These are phyloP conservation scores for Musa schizocarpa DNA, from an alignment of 176 grass and related monocot species.

Conservation along the genomic window DNA sequence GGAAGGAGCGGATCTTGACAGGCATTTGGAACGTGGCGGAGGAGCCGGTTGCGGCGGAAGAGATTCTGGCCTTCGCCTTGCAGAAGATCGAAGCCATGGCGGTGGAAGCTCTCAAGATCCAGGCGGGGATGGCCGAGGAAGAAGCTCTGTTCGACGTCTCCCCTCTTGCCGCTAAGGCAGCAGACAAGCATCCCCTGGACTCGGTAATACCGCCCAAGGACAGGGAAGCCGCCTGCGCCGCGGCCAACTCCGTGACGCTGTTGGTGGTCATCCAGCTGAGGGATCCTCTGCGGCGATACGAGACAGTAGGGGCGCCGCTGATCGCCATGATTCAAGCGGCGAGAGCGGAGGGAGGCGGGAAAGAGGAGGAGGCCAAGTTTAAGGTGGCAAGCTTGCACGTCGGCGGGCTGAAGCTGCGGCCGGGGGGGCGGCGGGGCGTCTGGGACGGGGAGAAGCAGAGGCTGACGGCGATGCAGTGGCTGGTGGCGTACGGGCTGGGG, in stretches of 20 bases:
- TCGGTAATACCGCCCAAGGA: slow-evolving; percentile 44
- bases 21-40: slow-evolving; percentile 69
- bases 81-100: slow-evolving; percentile 81
- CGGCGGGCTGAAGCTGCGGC: slow-evolving; percentile 44
- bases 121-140: slow-evolving; percentile 57
- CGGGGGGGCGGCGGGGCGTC: slow-evolving; percentile 32
- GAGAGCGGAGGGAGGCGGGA: neutral
- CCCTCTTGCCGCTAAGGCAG: slow-evolving; percentile 3
- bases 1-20: slow-evolving; percentile 59
- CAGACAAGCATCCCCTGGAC: slow-evolving; percentile 34
- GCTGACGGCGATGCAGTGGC: slow-evolving; percentile 89
- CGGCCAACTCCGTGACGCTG: slow-evolving; percentile 27
- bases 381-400: slow-evolving; percentile 70
- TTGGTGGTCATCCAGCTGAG: slow-evolving; percentile 64
- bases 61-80: slow-evolving; percentile 64
- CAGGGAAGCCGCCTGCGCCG: slow-evolving; percentile 28
- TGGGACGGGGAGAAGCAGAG: slow-evolving; percentile 85
- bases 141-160: slow-evolving; percentile 65
- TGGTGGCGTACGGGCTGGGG: slow-evolving; percentile 73
- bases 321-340: slow-evolving; percentile 61
- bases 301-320: slow-evolving; percentile 57
- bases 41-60: slow-evolving; percentile 42
- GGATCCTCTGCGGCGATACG: slow-evolving; percentile 76
- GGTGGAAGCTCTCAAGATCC: slow-evolving; percentile 67
- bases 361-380: slow-evolving; percentile 54